These are phyloP conservation scores for Radiomyces spectabilis DNA, from an alignment of 192 early-diverging fungal species.

Conservation along the genomic window DNA sequence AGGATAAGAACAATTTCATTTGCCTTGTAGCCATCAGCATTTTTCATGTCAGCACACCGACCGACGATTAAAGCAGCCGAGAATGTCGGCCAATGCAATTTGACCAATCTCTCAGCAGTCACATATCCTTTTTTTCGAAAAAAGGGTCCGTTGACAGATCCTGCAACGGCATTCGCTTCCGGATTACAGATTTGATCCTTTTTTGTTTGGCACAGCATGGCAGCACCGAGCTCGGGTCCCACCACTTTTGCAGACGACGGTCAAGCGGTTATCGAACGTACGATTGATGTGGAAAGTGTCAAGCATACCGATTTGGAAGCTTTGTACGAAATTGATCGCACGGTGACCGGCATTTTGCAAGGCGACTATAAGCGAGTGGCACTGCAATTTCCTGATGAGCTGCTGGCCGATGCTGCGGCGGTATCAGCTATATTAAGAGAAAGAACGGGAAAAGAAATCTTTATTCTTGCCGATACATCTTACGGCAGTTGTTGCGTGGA, in stretches of 20 bases:
- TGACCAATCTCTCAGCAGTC: no score
- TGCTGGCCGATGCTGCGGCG: conserved; percentile 60
- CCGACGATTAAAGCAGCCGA: no score
- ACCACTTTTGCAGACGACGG: conserved; percentile 65
- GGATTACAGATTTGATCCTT: neutral
- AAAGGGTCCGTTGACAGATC: no score
- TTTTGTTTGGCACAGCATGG: neutral
- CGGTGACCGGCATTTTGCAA: conserved; percentile 38
- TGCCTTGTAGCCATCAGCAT: no score
- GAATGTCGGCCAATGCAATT: no score
- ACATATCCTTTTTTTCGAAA: no score
- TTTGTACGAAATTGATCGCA: conserved; percentile 62
- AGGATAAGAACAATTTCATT: no score
- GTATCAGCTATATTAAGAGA: conserved; percentile 50
- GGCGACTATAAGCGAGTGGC: conserved; percentile 52
- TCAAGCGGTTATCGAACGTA: conserved; percentile 49
- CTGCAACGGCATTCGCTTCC: no score
- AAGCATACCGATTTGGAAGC: conserved; percentile 31
- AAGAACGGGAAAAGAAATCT: conserved; percentile 45
- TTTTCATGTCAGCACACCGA: no score
- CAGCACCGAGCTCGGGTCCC: conserved; percentile 31
- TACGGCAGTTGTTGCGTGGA: conserved; percentile 98
- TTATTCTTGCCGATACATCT: conserved; percentile 90
- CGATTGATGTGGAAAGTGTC: conserved; percentile 27
- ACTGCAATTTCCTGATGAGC: conserved; percentile 92